phyloP scores from a whole-genome alignment of 208 protist species.

The Leishmania arabica region DNA sequence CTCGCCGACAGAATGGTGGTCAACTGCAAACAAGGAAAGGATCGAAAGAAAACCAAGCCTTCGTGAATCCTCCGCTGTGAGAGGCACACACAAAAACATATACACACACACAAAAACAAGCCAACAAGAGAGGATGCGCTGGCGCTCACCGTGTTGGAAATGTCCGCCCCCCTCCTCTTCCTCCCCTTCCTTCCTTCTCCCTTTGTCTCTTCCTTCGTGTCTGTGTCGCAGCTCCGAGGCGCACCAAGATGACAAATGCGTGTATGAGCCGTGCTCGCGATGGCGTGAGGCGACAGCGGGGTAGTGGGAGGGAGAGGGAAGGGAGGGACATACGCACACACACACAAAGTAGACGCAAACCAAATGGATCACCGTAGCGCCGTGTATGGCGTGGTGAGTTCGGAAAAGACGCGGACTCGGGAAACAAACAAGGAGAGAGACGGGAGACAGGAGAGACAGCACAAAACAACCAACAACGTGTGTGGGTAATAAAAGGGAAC shows the following conservation, averaged over 20 bases:
- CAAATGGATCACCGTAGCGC: not conserved
- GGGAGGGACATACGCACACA: not conserved
- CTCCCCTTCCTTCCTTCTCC: no score
- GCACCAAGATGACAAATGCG: not conserved
- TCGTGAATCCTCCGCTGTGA: not conserved
- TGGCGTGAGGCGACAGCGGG: not conserved
- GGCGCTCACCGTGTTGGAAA: no score
- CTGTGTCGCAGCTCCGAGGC: not conserved
- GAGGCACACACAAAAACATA: not conserved
- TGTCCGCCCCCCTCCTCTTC: no score
- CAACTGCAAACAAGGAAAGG: not conserved
- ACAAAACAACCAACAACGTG: not conserved
- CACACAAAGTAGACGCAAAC: not conserved
- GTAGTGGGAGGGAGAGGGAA: no score
- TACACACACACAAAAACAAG: no score
- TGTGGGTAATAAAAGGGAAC: not conserved
- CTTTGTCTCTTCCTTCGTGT: not conserved
- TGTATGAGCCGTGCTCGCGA: not conserved
- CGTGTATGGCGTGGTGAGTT: not conserved
- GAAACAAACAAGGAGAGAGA: not conserved
- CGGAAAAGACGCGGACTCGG: not conserved
- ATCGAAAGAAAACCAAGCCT: not conserved
- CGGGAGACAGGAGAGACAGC: no score
- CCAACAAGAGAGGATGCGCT: no score
- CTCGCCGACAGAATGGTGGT: not conserved